Conservation (phyloP, 2,329 filamentous ascomycete genomes). For the Juglanconis oblonga region DNA sequence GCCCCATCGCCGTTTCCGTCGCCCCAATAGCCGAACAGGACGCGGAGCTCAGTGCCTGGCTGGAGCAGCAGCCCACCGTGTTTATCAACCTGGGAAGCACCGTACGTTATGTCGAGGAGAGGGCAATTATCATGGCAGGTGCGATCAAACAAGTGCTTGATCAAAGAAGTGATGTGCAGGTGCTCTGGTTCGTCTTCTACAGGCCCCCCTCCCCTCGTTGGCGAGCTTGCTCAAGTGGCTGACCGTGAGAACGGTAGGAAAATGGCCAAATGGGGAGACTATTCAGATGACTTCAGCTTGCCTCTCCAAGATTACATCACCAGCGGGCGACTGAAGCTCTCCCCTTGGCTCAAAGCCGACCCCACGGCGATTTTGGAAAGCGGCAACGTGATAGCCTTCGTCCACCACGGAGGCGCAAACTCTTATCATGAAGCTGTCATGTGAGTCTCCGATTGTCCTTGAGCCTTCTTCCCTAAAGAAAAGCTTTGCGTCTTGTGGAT, state of each 20-base stretch:
- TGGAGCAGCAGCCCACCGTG: constrained; percentile 22
- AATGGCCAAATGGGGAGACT: constrained; percentile 19
- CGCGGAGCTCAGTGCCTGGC: constrained; percentile 24
- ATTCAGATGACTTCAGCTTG: constrained; percentile 14
- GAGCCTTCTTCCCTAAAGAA: background rate
- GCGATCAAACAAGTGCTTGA: constrained; percentile 24
- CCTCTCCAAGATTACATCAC: constrained; percentile 21
- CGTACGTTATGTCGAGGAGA: constrained; percentile 20
- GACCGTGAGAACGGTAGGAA: constrained; percentile 17
- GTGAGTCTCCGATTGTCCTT: background rate
- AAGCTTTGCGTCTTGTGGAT: background rate
- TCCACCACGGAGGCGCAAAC: constrained; percentile 40
- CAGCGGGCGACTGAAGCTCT: constrained; percentile 23
- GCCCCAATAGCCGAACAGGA: constrained; percentile 24
- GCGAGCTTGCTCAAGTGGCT: background rate
- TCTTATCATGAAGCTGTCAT: constrained; percentile 29
- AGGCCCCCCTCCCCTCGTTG: background rate
- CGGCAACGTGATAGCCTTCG: constrained; percentile 31
- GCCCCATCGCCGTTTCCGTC: constrained; percentile 23
- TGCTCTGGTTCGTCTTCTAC: constrained; percentile 27
- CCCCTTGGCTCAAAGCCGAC: constrained; percentile 30
- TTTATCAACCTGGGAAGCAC: constrained; percentile 27
- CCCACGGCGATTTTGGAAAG: constrained; percentile 32
- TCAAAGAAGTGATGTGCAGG: constrained; percentile 23
- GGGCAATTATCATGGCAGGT: constrained; percentile 26